Conservation (phyloP, 2,329 filamentous ascomycete genomes). For the Sclerotiophoma versabilis region DNA sequence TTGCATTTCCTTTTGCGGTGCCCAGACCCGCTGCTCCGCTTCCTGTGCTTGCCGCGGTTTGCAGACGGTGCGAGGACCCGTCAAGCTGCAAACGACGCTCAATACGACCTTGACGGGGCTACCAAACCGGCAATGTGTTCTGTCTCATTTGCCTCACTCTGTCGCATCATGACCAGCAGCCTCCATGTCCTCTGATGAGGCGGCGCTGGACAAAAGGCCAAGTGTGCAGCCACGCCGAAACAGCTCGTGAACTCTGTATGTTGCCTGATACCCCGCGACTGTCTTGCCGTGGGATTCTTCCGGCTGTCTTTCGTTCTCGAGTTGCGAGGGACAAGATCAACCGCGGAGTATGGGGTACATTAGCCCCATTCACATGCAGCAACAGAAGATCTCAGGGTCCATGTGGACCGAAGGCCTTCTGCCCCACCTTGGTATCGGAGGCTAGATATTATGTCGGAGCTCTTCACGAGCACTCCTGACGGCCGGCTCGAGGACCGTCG, state of each 20-base stretch:
- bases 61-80: slow-evolving; percentile 7
- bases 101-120: slow-evolving; percentile 6
- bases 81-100: slow-evolving; percentile 1
- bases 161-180: slow-evolving; percentile 4
- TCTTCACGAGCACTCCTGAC: slow-evolving; percentile 18
- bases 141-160: slow-evolving; percentile 16
- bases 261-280: slow-evolving; percentile 8
- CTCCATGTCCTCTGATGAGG: background rate
- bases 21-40: slow-evolving; percentile 1
- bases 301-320: slow-evolving; percentile 15
- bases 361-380: slow-evolving; percentile 36
- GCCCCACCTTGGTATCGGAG: slow-evolving; percentile 24
- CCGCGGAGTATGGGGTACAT: slow-evolving; percentile 46
- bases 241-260: slow-evolving; percentile 22
- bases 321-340: slow-evolving; percentile 22
- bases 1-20: slow-evolving; percentile 15
- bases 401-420: slow-evolving; percentile 18
- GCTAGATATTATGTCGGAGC: slow-evolving; percentile 22
- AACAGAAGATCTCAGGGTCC: slow-evolving; percentile 37
- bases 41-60: slow-evolving; percentile 5
- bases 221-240: slow-evolving; percentile 29
- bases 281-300: slow-evolving; percentile 14
- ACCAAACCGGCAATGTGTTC: slow-evolving; percentile 8
- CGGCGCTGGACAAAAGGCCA: slow-evolving; percentile 10
- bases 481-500: slow-evolving; percentile 12